Evolutionary conservation across 768 basidiomycete genomes (phyloP).

Genomic region (Amanita muscaria): DNA sequence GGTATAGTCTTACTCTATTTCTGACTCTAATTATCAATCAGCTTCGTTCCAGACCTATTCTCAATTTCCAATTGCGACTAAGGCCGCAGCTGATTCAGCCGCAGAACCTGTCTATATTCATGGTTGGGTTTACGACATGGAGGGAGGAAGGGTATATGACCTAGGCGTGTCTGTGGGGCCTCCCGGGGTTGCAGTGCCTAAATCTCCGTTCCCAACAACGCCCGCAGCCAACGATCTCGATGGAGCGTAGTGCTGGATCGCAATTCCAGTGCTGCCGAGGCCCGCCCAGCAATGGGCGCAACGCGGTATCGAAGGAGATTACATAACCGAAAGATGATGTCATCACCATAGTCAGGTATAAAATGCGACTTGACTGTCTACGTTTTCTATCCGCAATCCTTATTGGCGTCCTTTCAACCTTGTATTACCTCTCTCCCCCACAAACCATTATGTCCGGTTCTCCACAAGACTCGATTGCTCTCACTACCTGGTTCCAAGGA

Average conservation of each 20-base stretch:
- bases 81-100: neutral
- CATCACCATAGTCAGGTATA: neutral
- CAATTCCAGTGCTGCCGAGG: too few species aligned
- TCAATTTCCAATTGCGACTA: neutral
- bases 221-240: too few species aligned
- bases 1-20: neutral
- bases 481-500: neutral
- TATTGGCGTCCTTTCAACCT: neutral
- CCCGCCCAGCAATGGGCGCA: too few species aligned
- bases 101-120: slow-evolving; percentile 15
- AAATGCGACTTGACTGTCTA: neutral
- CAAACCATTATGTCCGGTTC: neutral
- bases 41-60: neutral
- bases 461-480: neutral
- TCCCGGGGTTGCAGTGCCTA: slow-evolving; percentile 13
- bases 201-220: slow-evolving; percentile 12
- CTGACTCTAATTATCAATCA: neutral
- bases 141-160: slow-evolving; percentile 16
- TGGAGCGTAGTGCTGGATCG: too few species aligned
- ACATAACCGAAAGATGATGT: neutral
- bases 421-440: neutral
- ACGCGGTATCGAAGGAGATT: too few species aligned
- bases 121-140: slow-evolving; percentile 20
- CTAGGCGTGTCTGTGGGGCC: slow-evolving; percentile 16
- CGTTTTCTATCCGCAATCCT: neutral